Evolutionary conservation across 2,329 filamentous ascomycete species (phyloP).

Genomic region (Pezicula rhizophila): DNA sequence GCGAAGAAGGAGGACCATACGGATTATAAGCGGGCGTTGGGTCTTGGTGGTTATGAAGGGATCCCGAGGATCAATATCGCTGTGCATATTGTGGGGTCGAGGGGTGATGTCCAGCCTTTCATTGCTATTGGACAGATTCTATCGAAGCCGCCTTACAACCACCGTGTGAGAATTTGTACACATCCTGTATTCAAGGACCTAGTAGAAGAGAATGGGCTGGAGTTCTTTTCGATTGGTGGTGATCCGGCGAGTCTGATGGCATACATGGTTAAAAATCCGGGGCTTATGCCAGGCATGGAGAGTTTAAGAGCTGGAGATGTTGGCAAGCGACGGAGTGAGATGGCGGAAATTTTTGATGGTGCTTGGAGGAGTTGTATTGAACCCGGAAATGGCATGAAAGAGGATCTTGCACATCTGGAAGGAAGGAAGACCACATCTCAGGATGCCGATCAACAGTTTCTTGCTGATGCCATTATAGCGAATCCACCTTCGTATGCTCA

Average conservation of each 20-base stretch:
- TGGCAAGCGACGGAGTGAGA: slow-evolving; percentile 62
- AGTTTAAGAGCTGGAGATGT: slow-evolving; percentile 71
- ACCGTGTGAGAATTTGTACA: slow-evolving; percentile 70
- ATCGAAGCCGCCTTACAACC: slow-evolving; percentile 56
- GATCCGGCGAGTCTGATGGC: slow-evolving; percentile 49
- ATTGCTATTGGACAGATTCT: slow-evolving; percentile 67
- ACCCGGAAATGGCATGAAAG: slow-evolving; percentile 54
- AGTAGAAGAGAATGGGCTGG: slow-evolving; percentile 62
- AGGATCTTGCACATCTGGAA: not conserved
- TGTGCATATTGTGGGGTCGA: slow-evolving; percentile 75
- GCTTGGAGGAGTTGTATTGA: slow-evolving; percentile 82
- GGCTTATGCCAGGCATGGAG: slow-evolving; percentile 74
- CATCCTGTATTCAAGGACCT: slow-evolving; percentile 73
- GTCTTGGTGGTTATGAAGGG: slow-evolving; percentile 9
- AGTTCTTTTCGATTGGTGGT: slow-evolving; percentile 75
- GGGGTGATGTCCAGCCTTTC: slow-evolving; percentile 76
- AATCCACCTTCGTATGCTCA: slow-evolving; percentile 75
- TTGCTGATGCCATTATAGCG: slow-evolving; percentile 72
- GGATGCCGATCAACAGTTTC: slow-evolving; percentile 46
- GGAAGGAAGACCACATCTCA: not conserved
- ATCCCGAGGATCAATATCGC: slow-evolving; percentile 58
- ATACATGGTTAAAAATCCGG: slow-evolving; percentile 85
- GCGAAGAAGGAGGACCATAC: not conserved
- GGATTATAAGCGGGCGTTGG: too few relatives aligned
- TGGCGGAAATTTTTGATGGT: slow-evolving; percentile 69